Evolutionary conservation across 2,329 filamentous ascomycete species (phyloP).

Genomic region (Botrytis porri): DNA sequence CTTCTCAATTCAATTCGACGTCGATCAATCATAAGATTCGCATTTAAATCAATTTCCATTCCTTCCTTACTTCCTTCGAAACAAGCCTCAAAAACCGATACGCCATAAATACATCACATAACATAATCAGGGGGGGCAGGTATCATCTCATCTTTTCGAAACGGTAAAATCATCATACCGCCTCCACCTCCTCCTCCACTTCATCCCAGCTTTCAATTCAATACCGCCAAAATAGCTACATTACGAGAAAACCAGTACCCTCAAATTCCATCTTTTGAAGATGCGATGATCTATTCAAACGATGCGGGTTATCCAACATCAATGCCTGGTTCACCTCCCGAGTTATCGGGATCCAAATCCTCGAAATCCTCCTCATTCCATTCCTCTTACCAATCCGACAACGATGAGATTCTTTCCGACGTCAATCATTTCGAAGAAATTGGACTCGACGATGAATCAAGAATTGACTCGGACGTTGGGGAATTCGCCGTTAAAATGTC

Average conservation of each 20-base stretch:
- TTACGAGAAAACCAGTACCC: constrained; percentile 32
- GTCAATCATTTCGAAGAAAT: constrained; percentile 91
- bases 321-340: constrained; percentile 66
- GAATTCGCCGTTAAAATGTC: constrained; percentile 34
- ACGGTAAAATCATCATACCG: neutral
- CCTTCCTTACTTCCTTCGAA: constrained; percentile 5
- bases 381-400: constrained; percentile 71
- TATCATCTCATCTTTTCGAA: constrained; percentile 16
- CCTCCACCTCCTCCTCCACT: neutral
- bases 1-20: neutral
- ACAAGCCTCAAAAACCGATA: neutral
- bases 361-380: constrained; percentile 88
- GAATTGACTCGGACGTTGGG: constrained; percentile 33
- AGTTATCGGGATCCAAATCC: constrained; percentile 80
- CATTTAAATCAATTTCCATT: neutral
- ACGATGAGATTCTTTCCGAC: constrained; percentile 67
- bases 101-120: neutral
- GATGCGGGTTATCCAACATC: constrained; percentile 28
- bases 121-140: constrained; percentile 13
- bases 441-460: constrained; percentile 69
- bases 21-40: neutral
- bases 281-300: constrained; percentile 32
- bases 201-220: constrained; percentile 3
- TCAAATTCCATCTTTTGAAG: constrained; percentile 28
- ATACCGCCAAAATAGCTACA: constrained; percentile 38